phyloP scores from a whole-genome alignment of 2,329 filamentous ascomycete genomes.

The Trichoderma sp. region DNA sequence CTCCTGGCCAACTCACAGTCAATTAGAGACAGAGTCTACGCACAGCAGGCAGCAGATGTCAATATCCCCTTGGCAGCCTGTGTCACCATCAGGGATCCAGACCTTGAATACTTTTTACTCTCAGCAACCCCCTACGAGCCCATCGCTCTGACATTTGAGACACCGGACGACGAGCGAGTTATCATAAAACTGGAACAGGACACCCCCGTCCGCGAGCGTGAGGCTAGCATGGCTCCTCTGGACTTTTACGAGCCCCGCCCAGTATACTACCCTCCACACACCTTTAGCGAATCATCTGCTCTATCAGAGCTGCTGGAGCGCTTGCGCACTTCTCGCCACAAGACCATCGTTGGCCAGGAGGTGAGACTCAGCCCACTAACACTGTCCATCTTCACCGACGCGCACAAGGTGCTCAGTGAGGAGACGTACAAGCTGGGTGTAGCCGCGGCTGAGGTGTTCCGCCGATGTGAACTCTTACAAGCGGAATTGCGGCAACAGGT shows the following conservation, averaged over 20 bases:
- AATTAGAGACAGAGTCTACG: slow-evolving; percentile 61
- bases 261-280: slow-evolving; percentile 65
- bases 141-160: slow-evolving; percentile 62
- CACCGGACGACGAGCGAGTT: slow-evolving; percentile 56
- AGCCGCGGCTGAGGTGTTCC: slow-evolving; percentile 74
- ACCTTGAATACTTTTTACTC: slow-evolving; percentile 66
- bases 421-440: slow-evolving; percentile 71
- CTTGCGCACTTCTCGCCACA: slow-evolving; percentile 62
- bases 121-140: slow-evolving; percentile 63
- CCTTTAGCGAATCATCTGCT: slow-evolving; percentile 60
- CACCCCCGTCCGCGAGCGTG: slow-evolving; percentile 49
- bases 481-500: slow-evolving; percentile 71
- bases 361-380: slow-evolving; percentile 72
- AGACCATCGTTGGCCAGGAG: slow-evolving; percentile 66
- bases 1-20: slow-evolving; percentile 63
- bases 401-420: slow-evolving; percentile 70
- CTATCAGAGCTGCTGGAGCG: slow-evolving; percentile 60
- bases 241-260: slow-evolving; percentile 67
- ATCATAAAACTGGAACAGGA: slow-evolving; percentile 50
- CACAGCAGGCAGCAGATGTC: slow-evolving; percentile 53
- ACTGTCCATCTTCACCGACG: slow-evolving; percentile 71
- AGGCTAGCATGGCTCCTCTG: slow-evolving; percentile 50
- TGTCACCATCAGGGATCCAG: slow-evolving; percentile 60
- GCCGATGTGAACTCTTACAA: slow-evolving; percentile 69
- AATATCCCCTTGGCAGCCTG: slow-evolving; percentile 57